Percentiles rank a stretch among this genome's conserved stretches.
Conservation (phyloP, 2,329 filamentous ascomycete species). For the Verticillium albo-atrum region DNA sequence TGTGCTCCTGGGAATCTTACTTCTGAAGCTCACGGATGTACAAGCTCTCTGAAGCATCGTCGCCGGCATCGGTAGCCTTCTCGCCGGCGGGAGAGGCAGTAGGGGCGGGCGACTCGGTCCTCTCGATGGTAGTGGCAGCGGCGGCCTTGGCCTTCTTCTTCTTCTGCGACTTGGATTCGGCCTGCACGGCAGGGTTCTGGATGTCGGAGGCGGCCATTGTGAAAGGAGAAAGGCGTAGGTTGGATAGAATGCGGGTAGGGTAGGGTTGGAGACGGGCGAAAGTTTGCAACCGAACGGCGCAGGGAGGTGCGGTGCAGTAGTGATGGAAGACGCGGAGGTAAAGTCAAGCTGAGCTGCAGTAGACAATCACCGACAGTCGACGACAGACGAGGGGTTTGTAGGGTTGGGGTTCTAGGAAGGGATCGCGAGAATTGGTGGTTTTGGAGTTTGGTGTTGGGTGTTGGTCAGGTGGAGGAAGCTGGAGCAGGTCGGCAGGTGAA, state of each 20-base stretch:
- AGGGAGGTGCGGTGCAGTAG: slow-evolving; percentile 1
- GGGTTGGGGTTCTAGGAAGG: neutral
- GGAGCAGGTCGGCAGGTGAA: neutral
- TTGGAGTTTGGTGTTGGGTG: neutral
- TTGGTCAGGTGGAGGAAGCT: neutral
- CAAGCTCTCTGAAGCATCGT: slow-evolving; percentile 64
- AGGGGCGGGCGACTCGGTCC: slow-evolving; percentile 52
- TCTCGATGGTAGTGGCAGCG: slow-evolving; percentile 50
- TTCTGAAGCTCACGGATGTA: slow-evolving; percentile 89
- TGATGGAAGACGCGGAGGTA: neutral
- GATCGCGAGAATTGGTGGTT: neutral
- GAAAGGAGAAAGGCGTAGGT: slow-evolving; percentile 4
- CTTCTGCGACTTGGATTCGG: slow-evolving; percentile 61
- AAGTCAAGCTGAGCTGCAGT: neutral
- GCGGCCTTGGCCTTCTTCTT: slow-evolving; percentile 67
- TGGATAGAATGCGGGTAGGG: neutral
- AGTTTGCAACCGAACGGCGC: neutral
- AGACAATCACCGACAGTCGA: neutral
- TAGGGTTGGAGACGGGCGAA: slow-evolving; percentile 1
- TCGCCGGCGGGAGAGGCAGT: slow-evolving; percentile 38
- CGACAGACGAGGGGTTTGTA: neutral
- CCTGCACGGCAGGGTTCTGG: slow-evolving; percentile 56
- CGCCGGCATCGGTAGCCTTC: slow-evolving; percentile 35
- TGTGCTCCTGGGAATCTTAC: slow-evolving; percentile 44
- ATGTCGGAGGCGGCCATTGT: slow-evolving; percentile 61